These are phyloP conservation scores for Hortiboletus flavorubellus DNA, from an alignment of 768 basidiomycete species.

Conservation along the genomic window DNA sequence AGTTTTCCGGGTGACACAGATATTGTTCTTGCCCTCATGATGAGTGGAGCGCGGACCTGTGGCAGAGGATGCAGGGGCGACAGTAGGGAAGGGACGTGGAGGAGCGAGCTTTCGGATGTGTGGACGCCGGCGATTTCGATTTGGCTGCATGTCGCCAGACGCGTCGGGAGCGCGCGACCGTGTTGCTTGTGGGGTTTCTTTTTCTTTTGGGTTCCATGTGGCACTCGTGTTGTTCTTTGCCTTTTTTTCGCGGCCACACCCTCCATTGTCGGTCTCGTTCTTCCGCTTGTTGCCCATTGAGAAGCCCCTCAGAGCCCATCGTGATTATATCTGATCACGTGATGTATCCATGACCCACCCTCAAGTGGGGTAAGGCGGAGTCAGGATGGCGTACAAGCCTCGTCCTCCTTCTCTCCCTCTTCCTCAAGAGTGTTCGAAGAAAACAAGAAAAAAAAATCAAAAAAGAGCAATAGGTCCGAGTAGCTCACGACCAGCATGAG, in stretches of 20 bases:
- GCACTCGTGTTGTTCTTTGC: constrained; percentile 10
- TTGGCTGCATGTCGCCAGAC: constrained; percentile 1
- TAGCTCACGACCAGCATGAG: constrained; percentile 56
- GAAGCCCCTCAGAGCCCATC: neutral
- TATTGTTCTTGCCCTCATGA: constrained; percentile 75
- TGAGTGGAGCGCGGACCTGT: constrained; percentile 80
- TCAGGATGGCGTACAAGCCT: neutral
- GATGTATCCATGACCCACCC: constrained; percentile 15
- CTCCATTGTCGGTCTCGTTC: constrained; percentile 6
- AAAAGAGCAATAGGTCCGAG: constrained; percentile 11
- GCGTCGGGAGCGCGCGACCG: neutral
- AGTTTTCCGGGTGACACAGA: constrained; percentile 78
- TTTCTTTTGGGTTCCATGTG: constrained; percentile 3
- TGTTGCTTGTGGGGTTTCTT: neutral
- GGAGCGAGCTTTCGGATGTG: constrained; percentile 67
- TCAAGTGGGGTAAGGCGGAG: constrained; percentile 13
- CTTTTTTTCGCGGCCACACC: constrained; percentile 10
- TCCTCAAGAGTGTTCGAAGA: constrained; percentile 7
- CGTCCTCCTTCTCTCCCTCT: constrained; percentile 19
- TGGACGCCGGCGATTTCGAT: constrained; percentile 19
- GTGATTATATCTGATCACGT: constrained; percentile 6
- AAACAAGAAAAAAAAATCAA: constrained; percentile 8
- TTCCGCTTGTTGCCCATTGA: constrained; percentile 26
- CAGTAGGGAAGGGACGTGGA: constrained; percentile 71
- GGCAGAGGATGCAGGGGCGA: constrained; percentile 70